Percentiles rank a stretch among this genome's conserved stretches.
phyloP scores from a whole-genome alignment of 371 early-diverging fungal genomes.

The Mucor indicus region DNA sequence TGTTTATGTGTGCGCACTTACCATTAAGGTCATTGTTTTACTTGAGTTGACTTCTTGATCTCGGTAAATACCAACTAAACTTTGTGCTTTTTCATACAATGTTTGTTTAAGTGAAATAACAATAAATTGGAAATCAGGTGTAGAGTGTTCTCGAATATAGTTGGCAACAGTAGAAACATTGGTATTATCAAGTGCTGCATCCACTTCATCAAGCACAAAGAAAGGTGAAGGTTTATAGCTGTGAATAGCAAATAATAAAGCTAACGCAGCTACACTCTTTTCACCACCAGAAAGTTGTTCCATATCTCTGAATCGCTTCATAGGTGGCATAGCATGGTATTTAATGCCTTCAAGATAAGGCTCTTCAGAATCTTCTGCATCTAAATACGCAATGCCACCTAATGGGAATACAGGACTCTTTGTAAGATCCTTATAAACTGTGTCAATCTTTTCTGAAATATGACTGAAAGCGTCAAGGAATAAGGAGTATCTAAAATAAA shows the following conservation, averaged over 20 bases:
- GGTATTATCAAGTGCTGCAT: conserved; percentile 98
- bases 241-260: conserved; percentile 97
- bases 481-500: conserved; percentile 53
- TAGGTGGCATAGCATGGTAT: conserved; percentile 99
- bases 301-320: conserved; percentile 99
- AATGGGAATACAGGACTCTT: conserved; percentile 72
- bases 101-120: conserved; percentile 97
- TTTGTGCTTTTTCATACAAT: conserved; percentile 93
- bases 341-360: conserved; percentile 94
- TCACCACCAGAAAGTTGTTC: conserved; percentile 99
- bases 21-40: conserved; percentile 78
- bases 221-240: conserved; percentile 95
- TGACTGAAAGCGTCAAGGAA: conserved; percentile 93
- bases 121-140: conserved; percentile 88
- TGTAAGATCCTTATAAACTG: conserved; percentile 95
- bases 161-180: conserved; percentile 93
- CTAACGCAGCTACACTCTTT: conserved; percentile 97
- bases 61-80: conserved; percentile 96
- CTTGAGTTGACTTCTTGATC: conserved; percentile 86
- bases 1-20: too few relatives aligned
- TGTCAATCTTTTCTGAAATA: conserved; percentile 86
- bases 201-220: conserved; percentile 99
- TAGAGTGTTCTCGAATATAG: conserved; percentile 76
- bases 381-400: conserved; percentile 96
- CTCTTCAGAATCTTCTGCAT: conserved; percentile 91